These are phyloP conservation scores for Monosporascus sp. DNA, from an alignment of 2,329 filamentous ascomycete genomes.

Conservation along the genomic window DNA sequence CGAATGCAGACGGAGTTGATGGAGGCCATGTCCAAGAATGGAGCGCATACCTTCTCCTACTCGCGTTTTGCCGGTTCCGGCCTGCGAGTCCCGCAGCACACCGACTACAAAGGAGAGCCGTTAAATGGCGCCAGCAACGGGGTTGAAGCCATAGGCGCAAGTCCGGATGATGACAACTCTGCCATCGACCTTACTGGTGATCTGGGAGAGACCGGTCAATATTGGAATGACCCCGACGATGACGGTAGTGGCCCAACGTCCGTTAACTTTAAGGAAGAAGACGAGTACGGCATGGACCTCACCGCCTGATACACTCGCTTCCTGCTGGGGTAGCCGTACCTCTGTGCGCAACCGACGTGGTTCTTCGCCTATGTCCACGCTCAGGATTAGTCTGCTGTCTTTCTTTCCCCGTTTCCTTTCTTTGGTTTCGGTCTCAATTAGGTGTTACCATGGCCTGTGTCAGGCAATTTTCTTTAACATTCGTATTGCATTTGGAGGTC, in stretches of 20 bases:
- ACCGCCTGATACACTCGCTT: slow-evolving; percentile 18
- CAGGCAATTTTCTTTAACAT: slow-evolving; percentile 1
- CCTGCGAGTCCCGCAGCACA: slow-evolving; percentile 86
- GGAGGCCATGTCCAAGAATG: slow-evolving; percentile 79
- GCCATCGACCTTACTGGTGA: slow-evolving; percentile 36
- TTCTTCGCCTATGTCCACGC: neutral
- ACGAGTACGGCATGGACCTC: slow-evolving; percentile 84
- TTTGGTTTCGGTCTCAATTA: neutral
- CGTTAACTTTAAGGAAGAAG: slow-evolving; percentile 86
- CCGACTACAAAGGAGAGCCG: slow-evolving; percentile 81
- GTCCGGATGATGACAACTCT: slow-evolving; percentile 42
- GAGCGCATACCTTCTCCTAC: slow-evolving; percentile 72
- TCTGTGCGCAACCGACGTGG: no score
- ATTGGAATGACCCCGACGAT: slow-evolving; percentile 66
- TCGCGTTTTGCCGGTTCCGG: slow-evolving; percentile 78
- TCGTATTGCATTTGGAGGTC: slow-evolving; percentile 12
- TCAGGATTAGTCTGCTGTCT: neutral
- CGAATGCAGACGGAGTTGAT: slow-evolving; percentile 92
- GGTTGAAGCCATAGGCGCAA: slow-evolving; percentile 44
- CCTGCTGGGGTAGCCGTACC: no score
- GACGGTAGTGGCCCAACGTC: slow-evolving; percentile 62
- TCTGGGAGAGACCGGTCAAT: slow-evolving; percentile 46
- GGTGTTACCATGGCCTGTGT: neutral
- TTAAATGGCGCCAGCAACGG: slow-evolving; percentile 44
- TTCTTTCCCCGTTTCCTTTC: neutral